phyloP scores from a whole-genome alignment of 2,329 filamentous ascomycete species.

The Camillea tinctor region DNA sequence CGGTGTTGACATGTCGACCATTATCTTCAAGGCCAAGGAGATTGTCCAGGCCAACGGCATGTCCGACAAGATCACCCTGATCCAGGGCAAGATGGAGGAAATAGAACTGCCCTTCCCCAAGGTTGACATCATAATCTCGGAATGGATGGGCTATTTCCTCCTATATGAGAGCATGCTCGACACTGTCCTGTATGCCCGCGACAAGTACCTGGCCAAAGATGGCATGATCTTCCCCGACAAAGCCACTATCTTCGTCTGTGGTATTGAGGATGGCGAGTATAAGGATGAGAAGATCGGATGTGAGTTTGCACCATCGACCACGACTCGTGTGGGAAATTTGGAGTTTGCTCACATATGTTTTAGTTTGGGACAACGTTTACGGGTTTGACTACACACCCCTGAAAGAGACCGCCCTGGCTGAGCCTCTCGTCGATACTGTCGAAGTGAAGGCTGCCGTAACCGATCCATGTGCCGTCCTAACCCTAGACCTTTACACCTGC shows the following conservation, averaged over 20 bases:
- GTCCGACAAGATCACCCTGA: slow-evolving; percentile 91
- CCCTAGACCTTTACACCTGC: slow-evolving; percentile 91
- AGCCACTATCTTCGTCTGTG: slow-evolving; percentile 94
- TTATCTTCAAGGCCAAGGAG: slow-evolving; percentile 96
- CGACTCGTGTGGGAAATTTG: background rate
- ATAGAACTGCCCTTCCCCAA: slow-evolving; percentile 89
- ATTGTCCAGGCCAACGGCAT: slow-evolving; percentile 92
- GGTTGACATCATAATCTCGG: slow-evolving; percentile 99
- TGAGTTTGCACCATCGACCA: slow-evolving; percentile 48
- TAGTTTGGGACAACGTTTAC: slow-evolving; percentile 99
- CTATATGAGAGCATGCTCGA: slow-evolving; percentile 99
- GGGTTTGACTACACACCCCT: slow-evolving; percentile 95
- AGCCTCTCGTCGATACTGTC: slow-evolving; percentile 96
- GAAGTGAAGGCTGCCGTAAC: slow-evolving; percentile 97
- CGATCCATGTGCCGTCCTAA: slow-evolving; percentile 80
- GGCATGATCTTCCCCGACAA: slow-evolving; percentile 98
- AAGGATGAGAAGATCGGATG: slow-evolving; percentile 99
- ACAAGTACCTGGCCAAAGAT: slow-evolving; percentile 82
- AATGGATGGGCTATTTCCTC: slow-evolving; percentile 99
- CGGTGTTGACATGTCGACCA: slow-evolving; percentile 98
- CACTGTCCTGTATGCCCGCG: slow-evolving; percentile 93
- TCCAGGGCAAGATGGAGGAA: slow-evolving; percentile 99
- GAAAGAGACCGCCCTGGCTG: slow-evolving; percentile 88
- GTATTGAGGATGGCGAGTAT: slow-evolving; percentile 98
- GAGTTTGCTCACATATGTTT: slow-evolving; percentile 24